Evolutionary conservation across 495 filamentous ascomycete genomes (phyloP).

Genomic region (Extremus antarcticus): DNA sequence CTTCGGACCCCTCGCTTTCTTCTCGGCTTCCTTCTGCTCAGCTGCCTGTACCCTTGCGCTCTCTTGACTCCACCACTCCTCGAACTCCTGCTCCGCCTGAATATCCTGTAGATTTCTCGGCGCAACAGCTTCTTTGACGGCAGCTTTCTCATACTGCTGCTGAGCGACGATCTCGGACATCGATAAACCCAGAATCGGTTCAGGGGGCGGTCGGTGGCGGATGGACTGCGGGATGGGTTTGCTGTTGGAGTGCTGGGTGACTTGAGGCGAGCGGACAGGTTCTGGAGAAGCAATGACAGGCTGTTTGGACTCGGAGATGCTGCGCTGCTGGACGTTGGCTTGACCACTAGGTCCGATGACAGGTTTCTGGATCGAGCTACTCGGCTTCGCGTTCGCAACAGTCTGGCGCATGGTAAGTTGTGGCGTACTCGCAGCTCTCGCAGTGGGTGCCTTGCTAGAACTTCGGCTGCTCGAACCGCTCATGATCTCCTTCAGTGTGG

Average conservation of each 20-base stretch:
- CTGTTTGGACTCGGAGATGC: constrained; percentile 10
- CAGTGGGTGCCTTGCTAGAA: constrained; percentile 19
- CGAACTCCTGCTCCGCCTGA: constrained; percentile 90
- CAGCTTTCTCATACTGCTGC: constrained; percentile 74
- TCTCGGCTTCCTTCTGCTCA: not conserved
- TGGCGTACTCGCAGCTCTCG: constrained; percentile 31
- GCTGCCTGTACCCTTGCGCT: constrained; percentile 49
- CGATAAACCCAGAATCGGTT: constrained; percentile 53
- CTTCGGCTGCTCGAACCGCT: constrained; percentile 7
- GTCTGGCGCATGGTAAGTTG: constrained; percentile 55
- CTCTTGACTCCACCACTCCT: constrained; percentile 96
- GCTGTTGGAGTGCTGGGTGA: constrained; percentile 8
- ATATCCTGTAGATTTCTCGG: constrained; percentile 87
- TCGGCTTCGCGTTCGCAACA: constrained; percentile 40
- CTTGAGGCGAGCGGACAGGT: not conserved
- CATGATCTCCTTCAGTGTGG: constrained; percentile 31
- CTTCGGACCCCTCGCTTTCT: not conserved
- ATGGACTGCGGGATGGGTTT: constrained; percentile 31
- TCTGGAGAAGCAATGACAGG: not conserved
- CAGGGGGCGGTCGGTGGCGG: constrained; percentile 37
- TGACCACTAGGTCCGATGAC: constrained; percentile 17
- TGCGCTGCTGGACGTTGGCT: constrained; percentile 12
- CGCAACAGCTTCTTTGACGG: constrained; percentile 60
- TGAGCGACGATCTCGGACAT: constrained; percentile 83
- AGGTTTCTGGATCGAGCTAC: constrained; percentile 26